Base-by-base conservation (phyloP, 1,284 basidiomycete species). In the Coriolopsis trogii region DNA sequence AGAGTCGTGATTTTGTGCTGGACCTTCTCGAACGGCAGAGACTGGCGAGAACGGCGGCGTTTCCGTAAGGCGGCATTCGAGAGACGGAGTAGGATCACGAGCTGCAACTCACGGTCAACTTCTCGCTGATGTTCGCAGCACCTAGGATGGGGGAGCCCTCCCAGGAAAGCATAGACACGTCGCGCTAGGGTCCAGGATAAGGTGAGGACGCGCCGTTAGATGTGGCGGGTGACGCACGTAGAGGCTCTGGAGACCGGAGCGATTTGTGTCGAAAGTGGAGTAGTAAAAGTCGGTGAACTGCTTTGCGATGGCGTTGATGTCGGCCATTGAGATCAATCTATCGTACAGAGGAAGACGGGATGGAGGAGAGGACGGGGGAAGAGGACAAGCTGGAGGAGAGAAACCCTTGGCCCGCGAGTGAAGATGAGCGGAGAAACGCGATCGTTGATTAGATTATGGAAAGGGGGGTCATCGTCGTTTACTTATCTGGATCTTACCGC, bases 151-250 rank as follows among this genome's bases (percentile, higher is more conserved):
- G 85, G 29, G 68, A 55, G 20, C 83, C 82, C 75, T 99, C 95
- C 74, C 86, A 99, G 9, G 89, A 86, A 64, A 99, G 76, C 93
- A 97, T 98, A 20, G 95, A 98, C 46, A 69, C 56, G 25, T 79
- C 75, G 58, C 95, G 84, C 96, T 98, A n/a, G 67, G 28, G 13
- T 12, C 41, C 8, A 21, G 41, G 23, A 41, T 36, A n/a, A n/a
- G n/a, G n/a, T n/a, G n/a, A n/a, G n/a, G n/a, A n/a, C n/a, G n/a
- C n/a, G n/a, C n/a, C n/a, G n/a, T n/a, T n/a, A n/a, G n/a, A n/a
- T n/a, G n/a, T n/a, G n/a, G n/a, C n/a, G n/a, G n/a, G n/a, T n/a
- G 53, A 80, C 87, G 65, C 58, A 94, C 92, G 73, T 95, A 95
- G 70, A 95, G 85, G 41, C 72, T 53, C 4, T 53, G 62, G 41